These are phyloP conservation scores for Tuber brumale DNA, from an alignment of 495 filamentous ascomycete genomes.

Conservation along the genomic window DNA sequence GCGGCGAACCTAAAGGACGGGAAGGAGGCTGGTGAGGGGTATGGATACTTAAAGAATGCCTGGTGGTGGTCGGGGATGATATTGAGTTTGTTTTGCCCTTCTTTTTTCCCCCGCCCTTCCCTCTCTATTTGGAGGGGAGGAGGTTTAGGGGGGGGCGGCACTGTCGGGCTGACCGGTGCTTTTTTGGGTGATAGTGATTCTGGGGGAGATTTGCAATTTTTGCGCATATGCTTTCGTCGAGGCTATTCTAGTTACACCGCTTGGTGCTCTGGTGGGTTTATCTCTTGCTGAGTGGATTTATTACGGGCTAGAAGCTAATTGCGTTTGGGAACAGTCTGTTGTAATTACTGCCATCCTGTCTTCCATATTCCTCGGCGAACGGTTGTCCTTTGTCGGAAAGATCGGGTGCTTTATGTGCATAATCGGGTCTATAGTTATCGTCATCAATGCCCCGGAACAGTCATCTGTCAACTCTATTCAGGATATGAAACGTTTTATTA, in stretches of 20 bases:
- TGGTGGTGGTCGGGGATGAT: conserved; percentile 98
- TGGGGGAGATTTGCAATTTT: conserved; percentile 96
- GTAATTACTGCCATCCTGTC: conserved; percentile 90
- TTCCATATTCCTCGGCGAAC: conserved; percentile 92
- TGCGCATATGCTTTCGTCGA: conserved; percentile 96
- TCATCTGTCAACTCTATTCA: conserved; percentile 83
- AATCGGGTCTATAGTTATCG: conserved; percentile 85
- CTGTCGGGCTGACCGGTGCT: conserved; percentile 12
- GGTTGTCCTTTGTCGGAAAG: conserved; percentile 90
- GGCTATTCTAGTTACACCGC: conserved; percentile 88
- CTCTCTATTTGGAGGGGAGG: background rate
- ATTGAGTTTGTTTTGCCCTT: conserved; percentile 49
- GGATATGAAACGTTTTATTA: conserved; percentile 83
- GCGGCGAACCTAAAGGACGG: conserved; percentile 93
- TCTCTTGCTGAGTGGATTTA: background rate
- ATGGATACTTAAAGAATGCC: conserved; percentile 92
- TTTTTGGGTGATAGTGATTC: conserved; percentile 55
- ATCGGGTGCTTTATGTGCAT: conserved; percentile 95
- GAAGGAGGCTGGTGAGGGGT: conserved; percentile 83
- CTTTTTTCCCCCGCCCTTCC: background rate
- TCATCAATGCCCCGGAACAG: conserved; percentile 82
- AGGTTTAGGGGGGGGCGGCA: background rate
- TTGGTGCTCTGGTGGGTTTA: conserved; percentile 64
- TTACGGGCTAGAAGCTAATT: conserved; percentile 12
- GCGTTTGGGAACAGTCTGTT: conserved; percentile 53